Evolutionary conservation across 2,329 filamentous ascomycete genomes (phyloP).

Genomic region (Aureobasidium subglaciale): DNA sequence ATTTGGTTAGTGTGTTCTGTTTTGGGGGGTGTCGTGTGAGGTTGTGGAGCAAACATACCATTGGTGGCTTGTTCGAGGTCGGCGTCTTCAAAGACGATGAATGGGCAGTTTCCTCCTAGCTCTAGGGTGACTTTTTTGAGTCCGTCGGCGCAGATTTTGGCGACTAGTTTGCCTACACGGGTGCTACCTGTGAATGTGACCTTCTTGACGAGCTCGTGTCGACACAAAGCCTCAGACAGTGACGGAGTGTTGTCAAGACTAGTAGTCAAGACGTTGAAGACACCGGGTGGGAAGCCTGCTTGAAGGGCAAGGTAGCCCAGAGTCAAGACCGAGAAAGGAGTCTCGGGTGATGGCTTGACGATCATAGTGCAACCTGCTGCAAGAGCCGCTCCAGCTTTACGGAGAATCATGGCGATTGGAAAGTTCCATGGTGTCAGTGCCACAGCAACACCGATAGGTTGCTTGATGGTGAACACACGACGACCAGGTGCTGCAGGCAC

Average conservation of each 20-base stretch:
- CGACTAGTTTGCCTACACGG: conserved; percentile 55
- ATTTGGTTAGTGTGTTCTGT: background rate
- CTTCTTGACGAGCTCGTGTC: conserved; percentile 54
- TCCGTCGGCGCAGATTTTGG: conserved; percentile 51
- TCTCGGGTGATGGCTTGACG: conserved; percentile 63
- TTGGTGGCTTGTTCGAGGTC: conserved; percentile 51
- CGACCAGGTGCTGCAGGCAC: conserved; percentile 55
- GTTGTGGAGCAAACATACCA: conserved; percentile 33
- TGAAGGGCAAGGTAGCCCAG: conserved; percentile 48
- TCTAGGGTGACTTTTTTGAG: conserved; percentile 60
- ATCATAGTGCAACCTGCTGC: conserved; percentile 71
- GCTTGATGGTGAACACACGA: conserved; percentile 65
- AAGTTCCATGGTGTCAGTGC: conserved; percentile 71
- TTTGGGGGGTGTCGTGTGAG: no score
- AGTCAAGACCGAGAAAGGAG: conserved; percentile 50
- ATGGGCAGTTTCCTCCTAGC: conserved; percentile 58
- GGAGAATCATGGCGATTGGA: conserved; percentile 59
- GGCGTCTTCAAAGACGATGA: conserved; percentile 58
- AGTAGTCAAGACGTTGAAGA: conserved; percentile 56
- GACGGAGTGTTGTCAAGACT: conserved; percentile 48
- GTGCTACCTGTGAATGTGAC: conserved; percentile 56
- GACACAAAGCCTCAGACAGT: conserved; percentile 48
- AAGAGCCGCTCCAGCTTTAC: conserved; percentile 61
- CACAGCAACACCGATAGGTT: conserved; percentile 61
- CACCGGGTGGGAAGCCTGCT: conserved; percentile 53